phyloP scores from a whole-genome alignment of 345 rosid species.

The sweet orange (Citrus sinensis) region DNA sequence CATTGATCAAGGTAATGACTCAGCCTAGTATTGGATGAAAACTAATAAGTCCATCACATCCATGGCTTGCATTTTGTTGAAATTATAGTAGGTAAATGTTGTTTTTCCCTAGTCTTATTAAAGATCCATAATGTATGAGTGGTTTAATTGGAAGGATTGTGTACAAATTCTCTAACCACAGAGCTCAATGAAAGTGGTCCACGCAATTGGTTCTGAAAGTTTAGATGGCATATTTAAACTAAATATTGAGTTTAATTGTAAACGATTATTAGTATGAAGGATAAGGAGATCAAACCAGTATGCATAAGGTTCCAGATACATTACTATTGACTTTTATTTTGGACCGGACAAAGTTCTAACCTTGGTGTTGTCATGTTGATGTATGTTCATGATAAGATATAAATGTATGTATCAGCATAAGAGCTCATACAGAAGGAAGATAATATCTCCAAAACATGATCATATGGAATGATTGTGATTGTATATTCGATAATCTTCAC shows the following conservation, averaged over 20 bases:
- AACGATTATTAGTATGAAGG: background rate
- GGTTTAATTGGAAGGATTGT: background rate
- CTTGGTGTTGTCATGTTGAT: background rate
- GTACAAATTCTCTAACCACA: background rate
- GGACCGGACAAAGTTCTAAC: background rate
- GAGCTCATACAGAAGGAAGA: background rate
- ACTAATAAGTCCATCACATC: background rate
- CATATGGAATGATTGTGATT: background rate
- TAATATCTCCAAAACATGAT: background rate
- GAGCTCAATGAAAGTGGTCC: background rate
- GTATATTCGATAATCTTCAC: background rate
- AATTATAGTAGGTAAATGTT: background rate
- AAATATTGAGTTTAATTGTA: background rate
- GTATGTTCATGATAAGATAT: background rate
- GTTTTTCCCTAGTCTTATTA: background rate
- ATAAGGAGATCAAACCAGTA: background rate
- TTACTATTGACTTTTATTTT: background rate
- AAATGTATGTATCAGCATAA: background rate
- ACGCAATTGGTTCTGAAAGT: conserved; percentile 4
- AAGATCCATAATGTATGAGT: background rate
- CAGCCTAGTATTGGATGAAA: conserved; percentile 6
- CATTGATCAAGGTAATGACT: conserved; percentile 70
- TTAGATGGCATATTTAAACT: background rate
- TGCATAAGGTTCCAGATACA: background rate
- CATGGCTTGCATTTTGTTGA: background rate